phyloP scores from a whole-genome alignment of 495 filamentous ascomycete species.

The Aspergillus asperescens region DNA sequence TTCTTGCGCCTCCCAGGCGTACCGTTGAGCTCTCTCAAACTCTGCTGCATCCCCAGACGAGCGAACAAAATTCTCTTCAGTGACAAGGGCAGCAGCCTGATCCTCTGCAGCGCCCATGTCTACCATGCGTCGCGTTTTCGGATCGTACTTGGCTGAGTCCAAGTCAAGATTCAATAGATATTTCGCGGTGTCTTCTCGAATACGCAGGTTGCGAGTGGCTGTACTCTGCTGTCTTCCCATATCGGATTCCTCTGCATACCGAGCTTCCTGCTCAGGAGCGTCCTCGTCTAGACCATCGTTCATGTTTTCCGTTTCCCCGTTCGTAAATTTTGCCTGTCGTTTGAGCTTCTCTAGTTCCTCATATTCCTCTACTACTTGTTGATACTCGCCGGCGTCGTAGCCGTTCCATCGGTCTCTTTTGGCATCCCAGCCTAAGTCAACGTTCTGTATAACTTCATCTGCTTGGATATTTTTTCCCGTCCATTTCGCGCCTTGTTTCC shows the following conservation, averaged over 20 bases:
- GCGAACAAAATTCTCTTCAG: conserved; percentile 89
- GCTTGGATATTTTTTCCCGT: conserved; percentile 90
- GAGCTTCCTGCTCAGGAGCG: conserved; percentile 57
- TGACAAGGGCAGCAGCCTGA: conserved; percentile 79
- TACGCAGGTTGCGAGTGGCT: conserved; percentile 80
- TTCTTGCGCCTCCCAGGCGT: conserved; percentile 96
- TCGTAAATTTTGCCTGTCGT: conserved; percentile 42
- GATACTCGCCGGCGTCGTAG: conserved; percentile 85
- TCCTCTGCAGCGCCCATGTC: conserved; percentile 79
- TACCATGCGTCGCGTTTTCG: conserved; percentile 92
- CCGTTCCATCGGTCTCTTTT: conserved; percentile 98
- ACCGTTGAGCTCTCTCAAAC: conserved; percentile 81
- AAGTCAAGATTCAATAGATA: conserved; percentile 92
- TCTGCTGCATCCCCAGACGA: conserved; percentile 91
- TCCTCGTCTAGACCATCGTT: conserved; percentile 49
- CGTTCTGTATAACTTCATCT: conserved; percentile 81
- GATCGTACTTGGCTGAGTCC: conserved; percentile 96
- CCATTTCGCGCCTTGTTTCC: conserved; percentile 87
- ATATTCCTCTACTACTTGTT: conserved; percentile 79
- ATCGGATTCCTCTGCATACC: conserved; percentile 94
- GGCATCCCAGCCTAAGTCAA: conserved; percentile 91
- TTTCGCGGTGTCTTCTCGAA: conserved; percentile 97
- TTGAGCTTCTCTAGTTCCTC: conserved; percentile 80
- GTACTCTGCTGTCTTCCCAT: conserved; percentile 90
- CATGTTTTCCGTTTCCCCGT: conserved; percentile 41